Conservation (phyloP, 306 rosid species). For the Rubus idaeus region DNA sequence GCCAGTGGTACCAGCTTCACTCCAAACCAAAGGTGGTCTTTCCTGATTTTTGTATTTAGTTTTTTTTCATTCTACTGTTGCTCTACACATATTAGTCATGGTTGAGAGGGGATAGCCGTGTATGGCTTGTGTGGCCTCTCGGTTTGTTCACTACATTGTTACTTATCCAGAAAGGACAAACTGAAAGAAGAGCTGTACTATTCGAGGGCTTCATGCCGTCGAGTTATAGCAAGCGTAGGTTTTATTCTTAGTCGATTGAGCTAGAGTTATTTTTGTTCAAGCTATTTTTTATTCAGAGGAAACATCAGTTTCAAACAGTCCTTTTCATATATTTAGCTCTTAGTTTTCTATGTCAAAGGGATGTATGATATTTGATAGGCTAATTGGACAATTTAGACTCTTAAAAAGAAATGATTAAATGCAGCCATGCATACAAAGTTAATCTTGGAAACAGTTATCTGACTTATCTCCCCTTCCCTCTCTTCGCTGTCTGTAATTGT, state of each 20-base stretch:
- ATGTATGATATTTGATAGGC: background rate
- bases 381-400: background rate
- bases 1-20: slow-evolving; percentile 96
- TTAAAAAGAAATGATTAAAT: background rate
- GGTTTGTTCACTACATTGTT: background rate
- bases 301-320: background rate
- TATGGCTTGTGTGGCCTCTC: background rate
- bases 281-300: background rate
- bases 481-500: background rate
- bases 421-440: background rate
- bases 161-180: background rate
- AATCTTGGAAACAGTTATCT: background rate
- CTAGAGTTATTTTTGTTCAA: background rate
- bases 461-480: background rate
- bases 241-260: background rate
- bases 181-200: background rate
- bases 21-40: slow-evolving; percentile 70
- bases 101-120: background rate
- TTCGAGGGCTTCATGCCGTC: background rate
- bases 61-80: background rate
- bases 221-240: background rate
- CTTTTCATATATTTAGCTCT: background rate
- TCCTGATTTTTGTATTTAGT: slow-evolving; percentile 1
- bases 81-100: background rate
- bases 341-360: background rate